These are phyloP conservation scores for Sclerotinia spermophila DNA, from an alignment of 2,329 filamentous ascomycete genomes.

Conservation along the genomic window DNA sequence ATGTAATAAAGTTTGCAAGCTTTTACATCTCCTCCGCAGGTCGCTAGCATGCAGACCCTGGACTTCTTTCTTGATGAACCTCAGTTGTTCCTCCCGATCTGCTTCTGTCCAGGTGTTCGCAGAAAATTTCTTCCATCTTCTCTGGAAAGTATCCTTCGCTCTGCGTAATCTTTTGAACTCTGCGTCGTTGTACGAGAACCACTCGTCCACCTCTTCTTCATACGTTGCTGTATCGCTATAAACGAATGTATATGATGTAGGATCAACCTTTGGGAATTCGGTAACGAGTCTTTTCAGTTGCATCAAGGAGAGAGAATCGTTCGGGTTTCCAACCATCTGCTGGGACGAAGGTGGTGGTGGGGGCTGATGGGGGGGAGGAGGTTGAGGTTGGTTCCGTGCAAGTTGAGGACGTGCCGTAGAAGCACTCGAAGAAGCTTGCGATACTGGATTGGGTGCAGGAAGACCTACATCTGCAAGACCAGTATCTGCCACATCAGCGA, in stretches of 20 bases:
- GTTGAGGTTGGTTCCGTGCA: slow-evolving; percentile 40
- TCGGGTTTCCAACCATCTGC: slow-evolving; percentile 39
- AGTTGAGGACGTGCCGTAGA: slow-evolving; percentile 36
- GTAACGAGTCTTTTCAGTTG: slow-evolving; percentile 71
- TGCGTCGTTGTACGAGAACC: slow-evolving; percentile 89
- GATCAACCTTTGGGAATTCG: slow-evolving; percentile 67
- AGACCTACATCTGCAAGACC: slow-evolving; percentile 40
- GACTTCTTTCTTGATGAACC: slow-evolving; percentile 57
- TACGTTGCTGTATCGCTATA: slow-evolving; percentile 71
- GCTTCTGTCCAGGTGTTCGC: slow-evolving; percentile 63
- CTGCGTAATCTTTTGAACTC: slow-evolving; percentile 77
- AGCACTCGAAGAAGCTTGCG: slow-evolving; percentile 23
- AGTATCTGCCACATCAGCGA: slow-evolving; percentile 43
- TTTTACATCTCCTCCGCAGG: slow-evolving; percentile 47
- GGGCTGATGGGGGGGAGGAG: slow-evolving; percentile 38
- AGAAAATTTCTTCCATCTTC: slow-evolving; percentile 61
- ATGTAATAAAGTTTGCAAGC: slow-evolving; percentile 57
- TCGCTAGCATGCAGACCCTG: slow-evolving; percentile 45
- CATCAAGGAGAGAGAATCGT: slow-evolving; percentile 70
- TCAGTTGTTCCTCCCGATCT: slow-evolving; percentile 50
- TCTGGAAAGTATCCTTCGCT: slow-evolving; percentile 72
- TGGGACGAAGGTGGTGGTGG: slow-evolving; percentile 34
- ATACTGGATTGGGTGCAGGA: slow-evolving; percentile 29
- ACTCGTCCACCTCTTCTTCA: slow-evolving; percentile 90
- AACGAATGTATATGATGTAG: slow-evolving; percentile 78